Evolutionary conservation across 2,329 filamentous ascomycete genomes (phyloP).

Genomic region (Nannizzia gypsea): DNA sequence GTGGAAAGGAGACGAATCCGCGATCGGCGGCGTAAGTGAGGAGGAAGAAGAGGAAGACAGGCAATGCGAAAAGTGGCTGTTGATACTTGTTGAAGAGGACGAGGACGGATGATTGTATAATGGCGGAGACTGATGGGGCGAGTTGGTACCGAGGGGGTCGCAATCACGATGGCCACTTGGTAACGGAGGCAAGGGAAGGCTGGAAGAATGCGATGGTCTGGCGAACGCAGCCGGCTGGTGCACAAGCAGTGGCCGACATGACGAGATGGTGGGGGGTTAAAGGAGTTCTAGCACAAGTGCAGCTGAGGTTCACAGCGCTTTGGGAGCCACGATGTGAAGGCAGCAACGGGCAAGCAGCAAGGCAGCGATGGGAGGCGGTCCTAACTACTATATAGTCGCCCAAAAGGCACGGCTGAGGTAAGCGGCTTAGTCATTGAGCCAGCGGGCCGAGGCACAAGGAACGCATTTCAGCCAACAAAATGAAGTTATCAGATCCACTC

Average conservation of each 20-base stretch:
- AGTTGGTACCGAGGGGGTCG: neutral
- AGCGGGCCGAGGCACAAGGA: neutral
- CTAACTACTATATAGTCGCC: neutral
- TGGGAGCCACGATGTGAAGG: neutral
- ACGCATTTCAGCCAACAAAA: neutral
- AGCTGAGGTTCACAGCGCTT: neutral
- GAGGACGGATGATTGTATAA: neutral
- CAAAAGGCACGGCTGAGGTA: neutral
- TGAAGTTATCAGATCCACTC: neutral
- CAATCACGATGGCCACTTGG: slow-evolving; percentile 3
- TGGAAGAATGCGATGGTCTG: slow-evolving; percentile 1
- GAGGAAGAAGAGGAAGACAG: neutral
- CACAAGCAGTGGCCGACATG: slow-evolving; percentile 3
- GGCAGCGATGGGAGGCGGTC: neutral
- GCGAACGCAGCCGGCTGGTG: neutral
- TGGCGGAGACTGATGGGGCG: neutral
- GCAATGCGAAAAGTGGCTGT: too few relatives aligned
- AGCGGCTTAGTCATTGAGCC: neutral
- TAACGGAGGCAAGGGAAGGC: neutral
- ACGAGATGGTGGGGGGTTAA: slow-evolving; percentile 1
- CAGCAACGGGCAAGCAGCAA: neutral
- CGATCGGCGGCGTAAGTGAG: neutral
- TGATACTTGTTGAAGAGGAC: neutral
- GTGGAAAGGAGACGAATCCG: neutral
- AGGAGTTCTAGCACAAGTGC: neutral